Base-by-base conservation (phyloP, 257 asterid species). In the Solanum sitiens region DNA sequence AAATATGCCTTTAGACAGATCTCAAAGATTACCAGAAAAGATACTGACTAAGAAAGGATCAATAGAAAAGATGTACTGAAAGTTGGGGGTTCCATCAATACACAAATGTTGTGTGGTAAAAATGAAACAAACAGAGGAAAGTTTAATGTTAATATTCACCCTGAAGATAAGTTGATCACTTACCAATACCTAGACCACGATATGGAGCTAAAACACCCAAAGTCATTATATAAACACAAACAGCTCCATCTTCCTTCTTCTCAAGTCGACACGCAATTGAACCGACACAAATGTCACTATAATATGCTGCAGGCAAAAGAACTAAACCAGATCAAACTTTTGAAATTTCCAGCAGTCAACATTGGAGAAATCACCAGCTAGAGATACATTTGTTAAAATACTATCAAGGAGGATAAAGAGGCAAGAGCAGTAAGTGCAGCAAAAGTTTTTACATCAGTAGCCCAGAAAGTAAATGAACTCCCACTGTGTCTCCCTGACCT, bases 231-330 rank as follows among this genome's bases (percentile, higher is more conserved):
- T 96, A 96, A 80, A 94, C 95, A 72, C 98, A 92, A 86, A 93
- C 86, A 84, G 92, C 94, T 65, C 97, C 98, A 72, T 88, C 93
- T 86, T 96, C 99, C 91, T 94, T 95, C 94, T 95, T 96, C 96
- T 96, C 98, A 89, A 93, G 96, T 86, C 98, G 98, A 88, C 98
- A 96, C 83, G 99, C 99, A 86, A 96, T 94, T 25, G 98, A 93
- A 83, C 99, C 99, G 73, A 95, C 98, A 91, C 98, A 96, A 45
- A 95, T 94, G 91, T 96, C 99, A 88, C 96, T 93, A 89, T 93
- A 95, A 88, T 96, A 96, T 86, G 99, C 99, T 96, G 98, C 86
- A 45, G 40, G 20, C 87, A 84, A 70, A 65, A 40, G 53, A 76
- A 87, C 56, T 35, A 47, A 27, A 86, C 23, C 37, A 86, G 32